A percentile compares a stretch with the other conserved stretches of the same genome.
Evolutionary conservation across 345 rosid species (phyloP).

Genomic region (Firmiana major): DNA sequence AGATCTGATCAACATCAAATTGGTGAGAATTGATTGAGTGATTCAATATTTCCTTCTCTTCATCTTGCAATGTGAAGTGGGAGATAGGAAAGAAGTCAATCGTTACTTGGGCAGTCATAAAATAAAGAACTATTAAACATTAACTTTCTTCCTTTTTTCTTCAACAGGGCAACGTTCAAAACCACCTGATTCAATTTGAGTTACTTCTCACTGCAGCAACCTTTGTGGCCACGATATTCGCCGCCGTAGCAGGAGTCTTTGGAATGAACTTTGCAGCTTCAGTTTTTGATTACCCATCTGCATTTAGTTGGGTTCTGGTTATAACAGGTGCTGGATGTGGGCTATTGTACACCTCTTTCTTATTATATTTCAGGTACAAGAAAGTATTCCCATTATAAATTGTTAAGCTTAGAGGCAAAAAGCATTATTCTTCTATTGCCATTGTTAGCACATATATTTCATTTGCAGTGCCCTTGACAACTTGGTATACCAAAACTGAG

Average conservation of each 20-base stretch:
- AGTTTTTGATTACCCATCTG: conserved; percentile 56
- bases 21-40: conserved; percentile 41
- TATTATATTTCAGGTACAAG: conserved; percentile 75
- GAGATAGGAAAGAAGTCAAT: background rate
- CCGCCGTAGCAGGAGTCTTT: conserved; percentile 79
- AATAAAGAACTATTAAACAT: background rate
- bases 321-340: conserved; percentile 57
- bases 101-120: background rate
- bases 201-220: conserved; percentile 94
- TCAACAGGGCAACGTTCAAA: conserved; percentile 85
- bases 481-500: too few relatives aligned
- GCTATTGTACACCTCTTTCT: conserved; percentile 49
- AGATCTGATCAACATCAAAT: conserved; percentile 89
- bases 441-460: background rate
- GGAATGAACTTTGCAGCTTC: conserved; percentile 84
- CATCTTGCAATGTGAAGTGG: background rate
- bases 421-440: background rate
- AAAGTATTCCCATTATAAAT: conserved; percentile 73
- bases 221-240: conserved; percentile 77
- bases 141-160: conserved; percentile 9
- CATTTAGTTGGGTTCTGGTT: conserved; percentile 73
- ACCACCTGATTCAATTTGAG: conserved; percentile 89
- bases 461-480: background rate
- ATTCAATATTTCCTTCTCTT: background rate
- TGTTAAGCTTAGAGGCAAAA: background rate